Conservation (phyloP, 1,139 yeast species). For the Saccharomycopsis hybrid region DNA sequence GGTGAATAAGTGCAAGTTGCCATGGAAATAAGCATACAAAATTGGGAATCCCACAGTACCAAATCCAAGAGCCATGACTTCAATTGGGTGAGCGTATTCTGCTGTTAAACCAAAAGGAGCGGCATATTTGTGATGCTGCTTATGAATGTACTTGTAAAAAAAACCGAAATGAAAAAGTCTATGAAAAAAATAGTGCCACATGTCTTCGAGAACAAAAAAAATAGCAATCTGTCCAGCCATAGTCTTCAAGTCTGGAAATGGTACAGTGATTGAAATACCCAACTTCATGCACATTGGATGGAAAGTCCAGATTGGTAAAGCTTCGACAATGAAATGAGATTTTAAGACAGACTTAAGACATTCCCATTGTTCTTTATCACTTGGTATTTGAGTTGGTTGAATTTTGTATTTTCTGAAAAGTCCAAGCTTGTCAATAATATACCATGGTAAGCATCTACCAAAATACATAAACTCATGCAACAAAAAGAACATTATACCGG, state of each 20-base stretch:
- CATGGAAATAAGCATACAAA: conserved; percentile 47
- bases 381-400: conserved; percentile 66
- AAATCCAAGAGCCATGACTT: conserved; percentile 73
- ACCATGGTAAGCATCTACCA: conserved; percentile 74
- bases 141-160: conserved; percentile 76
- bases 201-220: conserved; percentile 72
- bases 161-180: conserved; percentile 69
- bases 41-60: conserved; percentile 89
- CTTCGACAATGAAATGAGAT: conserved; percentile 77
- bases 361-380: conserved; percentile 73
- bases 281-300: conserved; percentile 68
- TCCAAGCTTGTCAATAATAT: conserved; percentile 58
- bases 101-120: conserved; percentile 91
- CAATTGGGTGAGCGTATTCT: conserved; percentile 86
- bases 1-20: conserved; percentile 66
- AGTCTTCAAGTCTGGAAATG: conserved; percentile 57
- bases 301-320: conserved; percentile 83
- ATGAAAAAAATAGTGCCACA: conserved; percentile 88
- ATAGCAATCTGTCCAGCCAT: conserved; percentile 53
- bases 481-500: conserved; percentile 59
- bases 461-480: conserved; percentile 68
- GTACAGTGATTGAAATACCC: conserved; percentile 62
- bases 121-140: conserved; percentile 85
- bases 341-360: conserved; percentile 69
- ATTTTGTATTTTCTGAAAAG: conserved; percentile 64